Base-by-base conservation (phyloP, 495 filamentous ascomycete genomes). In the Hypoxylon lenormandii region DNA sequence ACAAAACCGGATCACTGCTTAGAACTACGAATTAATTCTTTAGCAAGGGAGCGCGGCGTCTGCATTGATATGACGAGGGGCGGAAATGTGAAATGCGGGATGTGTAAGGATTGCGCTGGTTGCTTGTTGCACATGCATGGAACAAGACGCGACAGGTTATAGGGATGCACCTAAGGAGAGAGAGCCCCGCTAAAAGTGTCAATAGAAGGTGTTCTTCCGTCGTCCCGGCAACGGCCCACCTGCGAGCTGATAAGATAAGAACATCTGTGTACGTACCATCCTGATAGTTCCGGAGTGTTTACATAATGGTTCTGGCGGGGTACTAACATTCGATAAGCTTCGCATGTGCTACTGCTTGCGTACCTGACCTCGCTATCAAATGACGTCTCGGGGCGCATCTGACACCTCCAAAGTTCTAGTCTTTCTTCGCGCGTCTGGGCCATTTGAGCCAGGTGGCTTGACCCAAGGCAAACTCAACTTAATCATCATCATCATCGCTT, bases 371-470 rank as follows among this genome's bases (percentile, higher is more conserved):
- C 23, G 19, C 6, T 30, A 45, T 71, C 68, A 71, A 71, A 71
- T 71, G 68, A 71, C 68, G 68, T 71, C 57, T 18, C 47, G 12
- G 30, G 30, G 62, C 52, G 62, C 68, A 71, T 66, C 62, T 63
- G 61, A 66, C 56, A 28, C 30, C 40, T 42, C 11, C 5, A 10
- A 30, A 5, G 38, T 22, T 50, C 37, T 51, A 26, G 26, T 38
- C 52, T 57, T 26, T 16, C 50, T 61, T 56, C 61, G 49, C 49
- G 16, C 22, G 23, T 49, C 15, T 42, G 23, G 23, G 15, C n/a
- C 16, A 45, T 46, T 11, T 48, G 33, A 36, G 21, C 26, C 48
- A 52, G 49, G 18, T 49, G 52, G 22, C 33, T 53, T 45, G 42
- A 21, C 42, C 2, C 15, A 45, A 64, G 5, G 28, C 40, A 59